Conservation (phyloP, 768 basidiomycete genomes). For the Phaeolepiota aurea region DNA sequence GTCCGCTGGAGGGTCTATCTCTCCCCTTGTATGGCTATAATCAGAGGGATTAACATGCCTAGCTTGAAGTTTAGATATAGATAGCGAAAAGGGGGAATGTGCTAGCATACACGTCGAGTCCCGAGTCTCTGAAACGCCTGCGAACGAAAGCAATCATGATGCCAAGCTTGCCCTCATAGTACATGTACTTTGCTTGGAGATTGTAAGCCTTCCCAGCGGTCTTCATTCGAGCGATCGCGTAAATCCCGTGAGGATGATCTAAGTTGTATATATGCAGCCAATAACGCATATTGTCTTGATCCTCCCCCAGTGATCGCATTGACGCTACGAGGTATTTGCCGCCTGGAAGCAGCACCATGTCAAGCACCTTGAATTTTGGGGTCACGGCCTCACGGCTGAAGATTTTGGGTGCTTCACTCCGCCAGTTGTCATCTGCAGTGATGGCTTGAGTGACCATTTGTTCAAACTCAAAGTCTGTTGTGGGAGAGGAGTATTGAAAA, state of each 20-base stretch:
- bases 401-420: conserved; percentile 27
- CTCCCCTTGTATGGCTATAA: not conserved
- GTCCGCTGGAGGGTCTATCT: not conserved
- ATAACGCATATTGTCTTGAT: conserved; percentile 26
- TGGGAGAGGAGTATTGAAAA: conserved; percentile 28
- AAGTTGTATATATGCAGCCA: conserved; percentile 46
- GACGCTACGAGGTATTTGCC: conserved; percentile 64
- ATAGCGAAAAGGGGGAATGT: not conserved
- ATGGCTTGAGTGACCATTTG: conserved; percentile 52
- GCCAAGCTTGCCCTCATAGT: conserved; percentile 29
- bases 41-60: not conserved
- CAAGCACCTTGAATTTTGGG: conserved; percentile 12
- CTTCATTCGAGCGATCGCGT: conserved; percentile 38
- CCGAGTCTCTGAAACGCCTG: too few relatives aligned
- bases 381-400: conserved; percentile 5
- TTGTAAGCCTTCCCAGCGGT: conserved; percentile 44
- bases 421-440: conserved; percentile 56
- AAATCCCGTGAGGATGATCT: conserved; percentile 41
- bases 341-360: conserved; percentile 52
- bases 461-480: conserved; percentile 40
- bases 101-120: too few relatives aligned
- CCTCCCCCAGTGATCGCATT: conserved; percentile 28
- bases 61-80: not conserved
- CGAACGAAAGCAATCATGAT: conserved; percentile 50
- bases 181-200: conserved; percentile 55